phyloP scores from a whole-genome alignment of 495 filamentous ascomycete species.

The Neurospora sp. region DNA sequence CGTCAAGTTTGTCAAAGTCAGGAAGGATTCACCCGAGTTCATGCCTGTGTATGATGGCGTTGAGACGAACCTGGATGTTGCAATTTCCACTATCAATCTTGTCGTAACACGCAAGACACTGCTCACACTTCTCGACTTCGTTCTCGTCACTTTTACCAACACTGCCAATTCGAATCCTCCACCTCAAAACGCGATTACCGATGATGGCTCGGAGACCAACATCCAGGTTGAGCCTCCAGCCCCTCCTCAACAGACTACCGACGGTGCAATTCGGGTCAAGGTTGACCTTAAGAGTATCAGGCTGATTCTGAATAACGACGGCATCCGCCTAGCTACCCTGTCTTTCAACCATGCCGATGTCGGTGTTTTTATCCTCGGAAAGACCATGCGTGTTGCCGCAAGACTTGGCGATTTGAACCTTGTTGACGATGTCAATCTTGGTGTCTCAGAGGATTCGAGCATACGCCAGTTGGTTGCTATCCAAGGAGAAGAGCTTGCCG shows the following conservation, averaged over 20 bases:
- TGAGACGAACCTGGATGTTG: constrained; percentile 82
- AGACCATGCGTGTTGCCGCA: constrained; percentile 74
- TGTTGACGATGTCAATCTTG: constrained; percentile 90
- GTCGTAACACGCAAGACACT: constrained; percentile 89
- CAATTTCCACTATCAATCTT: constrained; percentile 89
- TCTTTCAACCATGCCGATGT: constrained; percentile 87
- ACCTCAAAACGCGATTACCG: constrained; percentile 25
- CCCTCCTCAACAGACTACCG: constrained; percentile 18
- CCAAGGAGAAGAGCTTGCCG: constrained; percentile 90
- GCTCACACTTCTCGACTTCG: constrained; percentile 89
- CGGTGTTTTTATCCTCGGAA: constrained; percentile 76
- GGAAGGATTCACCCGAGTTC: constrained; percentile 85
- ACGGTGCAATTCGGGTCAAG: constrained; percentile 58
- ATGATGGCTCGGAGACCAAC: constrained; percentile 26
- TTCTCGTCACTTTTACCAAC: constrained; percentile 87
- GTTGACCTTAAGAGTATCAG: constrained; percentile 85
- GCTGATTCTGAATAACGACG: constrained; percentile 96
- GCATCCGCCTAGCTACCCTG: constrained; percentile 84
- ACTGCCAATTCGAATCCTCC: constrained; percentile 31
- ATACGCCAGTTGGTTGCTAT: constrained; percentile 85
- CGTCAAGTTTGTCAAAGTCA: constrained; percentile 82
- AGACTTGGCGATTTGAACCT: constrained; percentile 78
- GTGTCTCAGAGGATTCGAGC: constrained; percentile 66
- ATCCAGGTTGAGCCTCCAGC: constrained; percentile 24
- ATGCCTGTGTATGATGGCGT: constrained; percentile 84